These are phyloP conservation scores for Solanum arcanum DNA, from an alignment of 257 asterid species.

Conservation along the genomic window DNA sequence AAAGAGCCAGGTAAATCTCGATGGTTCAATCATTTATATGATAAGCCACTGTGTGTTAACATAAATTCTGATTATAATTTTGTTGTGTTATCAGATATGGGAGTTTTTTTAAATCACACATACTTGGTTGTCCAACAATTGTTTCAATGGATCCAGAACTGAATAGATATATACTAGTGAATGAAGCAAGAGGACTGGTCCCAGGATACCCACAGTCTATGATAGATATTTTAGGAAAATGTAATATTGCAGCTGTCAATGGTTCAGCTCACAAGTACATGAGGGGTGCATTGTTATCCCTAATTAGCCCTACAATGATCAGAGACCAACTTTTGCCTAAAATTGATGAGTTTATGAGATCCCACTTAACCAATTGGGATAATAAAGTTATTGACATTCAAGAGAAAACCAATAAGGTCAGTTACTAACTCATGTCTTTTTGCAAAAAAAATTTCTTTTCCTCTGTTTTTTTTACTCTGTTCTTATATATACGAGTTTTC, in stretches of 20 bases:
- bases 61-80: neutral
- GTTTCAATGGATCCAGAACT: slow-evolving; percentile 85
- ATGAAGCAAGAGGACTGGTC: slow-evolving; percentile 78
- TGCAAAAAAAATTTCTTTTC: neutral
- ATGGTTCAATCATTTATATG: neutral
- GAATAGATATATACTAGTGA: slow-evolving; percentile 61
- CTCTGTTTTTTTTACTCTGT: slow-evolving; percentile 11
- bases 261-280: slow-evolving; percentile 69
- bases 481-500: neutral
- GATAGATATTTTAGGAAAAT: slow-evolving; percentile 66
- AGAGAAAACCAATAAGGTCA: slow-evolving; percentile 64
- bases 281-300: slow-evolving; percentile 74
- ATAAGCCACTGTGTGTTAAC: neutral
- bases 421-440: neutral
- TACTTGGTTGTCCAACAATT: slow-evolving; percentile 79
- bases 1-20: slow-evolving; percentile 63
- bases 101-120: slow-evolving; percentile 67
- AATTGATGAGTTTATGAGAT: slow-evolving; percentile 59
- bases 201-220: slow-evolving; percentile 90
- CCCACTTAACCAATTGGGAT: slow-evolving; percentile 55
- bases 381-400: slow-evolving; percentile 59
- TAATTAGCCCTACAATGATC: slow-evolving; percentile 63
- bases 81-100: slow-evolving; percentile 44
- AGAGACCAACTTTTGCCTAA: slow-evolving; percentile 59
- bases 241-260: slow-evolving; percentile 72